phyloP scores from a whole-genome alignment of 352 stramenopile species.

The Peronosclerospora sorghi region DNA sequence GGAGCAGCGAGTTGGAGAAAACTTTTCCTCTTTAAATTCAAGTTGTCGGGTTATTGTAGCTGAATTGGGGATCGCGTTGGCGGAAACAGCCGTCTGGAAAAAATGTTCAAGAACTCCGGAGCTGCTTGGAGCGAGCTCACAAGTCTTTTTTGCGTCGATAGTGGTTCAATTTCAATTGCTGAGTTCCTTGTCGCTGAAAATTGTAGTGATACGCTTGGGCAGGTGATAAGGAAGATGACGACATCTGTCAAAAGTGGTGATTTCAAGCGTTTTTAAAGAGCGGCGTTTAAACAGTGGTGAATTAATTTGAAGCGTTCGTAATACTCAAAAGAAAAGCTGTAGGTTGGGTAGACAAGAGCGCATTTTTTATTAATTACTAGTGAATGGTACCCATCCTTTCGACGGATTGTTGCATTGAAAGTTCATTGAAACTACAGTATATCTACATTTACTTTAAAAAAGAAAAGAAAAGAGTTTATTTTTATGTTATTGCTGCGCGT shows the following conservation, averaged over 20 bases:
- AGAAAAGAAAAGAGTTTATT: too few relatives aligned
- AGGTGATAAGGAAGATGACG: slow-evolving; percentile 18
- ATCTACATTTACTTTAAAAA: too few relatives aligned
- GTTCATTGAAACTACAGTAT: too few relatives aligned
- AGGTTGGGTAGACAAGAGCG: too few relatives aligned
- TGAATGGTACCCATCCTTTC: too few relatives aligned
- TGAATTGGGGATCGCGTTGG: slow-evolving; percentile 31
- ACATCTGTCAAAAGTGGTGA: slow-evolving; percentile 17
- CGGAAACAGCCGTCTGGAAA: slow-evolving; percentile 13
- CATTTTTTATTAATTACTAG: too few relatives aligned
- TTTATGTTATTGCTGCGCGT: too few relatives aligned
- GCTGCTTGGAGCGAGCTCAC: slow-evolving; percentile 19
- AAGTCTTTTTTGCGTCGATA: slow-evolving; percentile 9
- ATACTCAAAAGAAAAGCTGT: slow-evolving; percentile 17
- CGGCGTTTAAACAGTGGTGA: slow-evolving; percentile 19
- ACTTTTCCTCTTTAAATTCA: slow-evolving; percentile 24
- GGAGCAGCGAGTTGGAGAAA: slow-evolving; percentile 28
- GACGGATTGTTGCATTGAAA: too few relatives aligned
- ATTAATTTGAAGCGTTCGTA: slow-evolving; percentile 20
- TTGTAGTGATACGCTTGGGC: slow-evolving; percentile 19
- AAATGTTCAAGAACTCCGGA: slow-evolving; percentile 18
- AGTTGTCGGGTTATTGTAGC: slow-evolving; percentile 23
- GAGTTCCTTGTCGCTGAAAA: slow-evolving; percentile 13
- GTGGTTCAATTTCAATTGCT: slow-evolving; percentile 14
- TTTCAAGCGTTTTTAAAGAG: slow-evolving; percentile 33